Evolutionary conservation across 2,329 filamentous ascomycete genomes (phyloP).

Genomic region (Chaetomiaceae sp.): DNA sequence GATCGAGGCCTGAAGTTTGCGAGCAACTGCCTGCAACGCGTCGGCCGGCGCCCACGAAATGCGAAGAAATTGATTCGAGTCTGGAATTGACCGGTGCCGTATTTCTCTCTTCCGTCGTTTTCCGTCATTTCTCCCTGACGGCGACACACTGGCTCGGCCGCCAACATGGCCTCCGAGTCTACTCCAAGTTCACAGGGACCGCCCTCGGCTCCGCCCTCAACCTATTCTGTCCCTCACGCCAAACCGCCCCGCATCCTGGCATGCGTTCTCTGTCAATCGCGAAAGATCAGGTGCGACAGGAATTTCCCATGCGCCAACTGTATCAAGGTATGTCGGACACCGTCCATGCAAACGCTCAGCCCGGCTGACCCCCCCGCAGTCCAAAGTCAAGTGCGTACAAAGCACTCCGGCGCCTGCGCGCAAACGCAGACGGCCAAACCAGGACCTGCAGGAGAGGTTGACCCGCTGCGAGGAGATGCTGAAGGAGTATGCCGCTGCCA

Average conservation of each 20-base stretch:
- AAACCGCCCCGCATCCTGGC: conserved; percentile 47
- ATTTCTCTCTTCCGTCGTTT: not conserved
- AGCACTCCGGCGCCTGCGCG: conserved; percentile 57
- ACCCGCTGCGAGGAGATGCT: conserved; percentile 55
- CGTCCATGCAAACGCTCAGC: not conserved
- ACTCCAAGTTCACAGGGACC: conserved; percentile 10
- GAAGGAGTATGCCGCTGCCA: conserved; percentile 49
- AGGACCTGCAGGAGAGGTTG: conserved; percentile 57
- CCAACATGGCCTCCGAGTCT: conserved; percentile 14
- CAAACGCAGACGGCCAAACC: conserved; percentile 56
- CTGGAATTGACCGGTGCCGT: not conserved
- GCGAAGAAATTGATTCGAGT: too few species aligned
- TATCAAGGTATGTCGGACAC: conserved; percentile 44
- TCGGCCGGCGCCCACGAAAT: not conserved
- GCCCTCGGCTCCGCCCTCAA: not conserved
- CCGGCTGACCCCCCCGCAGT: conserved; percentile 34
- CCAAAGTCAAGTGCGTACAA: conserved; percentile 55
- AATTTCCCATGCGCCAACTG: conserved; percentile 57
- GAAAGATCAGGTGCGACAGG: conserved; percentile 60
- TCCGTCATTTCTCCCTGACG: not conserved
- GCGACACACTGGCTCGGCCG: not conserved
- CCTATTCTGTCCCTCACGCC: not conserved
- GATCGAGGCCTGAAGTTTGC: not conserved
- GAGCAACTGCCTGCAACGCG: not conserved
- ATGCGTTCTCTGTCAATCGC: conserved; percentile 55